phyloP scores from a whole-genome alignment of 2,329 filamentous ascomycete genomes.

The Diaporthe velutina region DNA sequence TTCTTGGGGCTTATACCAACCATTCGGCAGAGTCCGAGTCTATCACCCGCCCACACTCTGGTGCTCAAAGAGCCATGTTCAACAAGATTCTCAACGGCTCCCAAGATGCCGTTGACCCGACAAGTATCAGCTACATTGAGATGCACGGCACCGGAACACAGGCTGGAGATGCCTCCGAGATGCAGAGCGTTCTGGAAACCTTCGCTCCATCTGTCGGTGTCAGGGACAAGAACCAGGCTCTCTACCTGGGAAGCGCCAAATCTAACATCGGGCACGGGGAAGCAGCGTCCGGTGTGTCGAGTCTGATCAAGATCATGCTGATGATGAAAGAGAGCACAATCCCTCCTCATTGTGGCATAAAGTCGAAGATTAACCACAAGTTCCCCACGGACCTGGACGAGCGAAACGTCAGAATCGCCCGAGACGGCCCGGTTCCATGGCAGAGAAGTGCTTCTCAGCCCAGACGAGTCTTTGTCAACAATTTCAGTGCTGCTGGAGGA shows the following conservation, averaged over 20 bases:
- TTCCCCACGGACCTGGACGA: conserved; percentile 43
- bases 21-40: conserved; percentile 29
- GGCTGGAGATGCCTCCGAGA: conserved; percentile 71
- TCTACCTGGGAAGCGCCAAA: conserved; percentile 74
- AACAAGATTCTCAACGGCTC: conserved; percentile 14
- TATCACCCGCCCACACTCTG: conserved; percentile 18
- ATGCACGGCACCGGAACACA: conserved; percentile 34
- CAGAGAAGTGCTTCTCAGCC: conserved; percentile 54
- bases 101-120: conserved; percentile 72
- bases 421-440: conserved; percentile 71
- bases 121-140: conserved; percentile 57
- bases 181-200: conserved; percentile 77
- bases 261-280: conserved; percentile 38
- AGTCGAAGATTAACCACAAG: conserved; percentile 41
- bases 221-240: conserved; percentile 53
- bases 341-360: conserved; percentile 42
- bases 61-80: conserved; percentile 25
- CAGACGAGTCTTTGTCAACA: conserved; percentile 62
- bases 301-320: conserved; percentile 42
- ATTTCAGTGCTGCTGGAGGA: conserved; percentile 62
- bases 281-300: conserved; percentile 39
- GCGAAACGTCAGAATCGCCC: conserved; percentile 30
- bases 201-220: conserved; percentile 62
- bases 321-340: conserved; percentile 41
- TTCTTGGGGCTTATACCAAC: conserved; percentile 9